Percentiles rank a stretch among this genome's conserved stretches.
These are phyloP conservation scores for Pythium sp. DNA, from an alignment of 352 stramenopile species.

Conservation along the genomic window DNA sequence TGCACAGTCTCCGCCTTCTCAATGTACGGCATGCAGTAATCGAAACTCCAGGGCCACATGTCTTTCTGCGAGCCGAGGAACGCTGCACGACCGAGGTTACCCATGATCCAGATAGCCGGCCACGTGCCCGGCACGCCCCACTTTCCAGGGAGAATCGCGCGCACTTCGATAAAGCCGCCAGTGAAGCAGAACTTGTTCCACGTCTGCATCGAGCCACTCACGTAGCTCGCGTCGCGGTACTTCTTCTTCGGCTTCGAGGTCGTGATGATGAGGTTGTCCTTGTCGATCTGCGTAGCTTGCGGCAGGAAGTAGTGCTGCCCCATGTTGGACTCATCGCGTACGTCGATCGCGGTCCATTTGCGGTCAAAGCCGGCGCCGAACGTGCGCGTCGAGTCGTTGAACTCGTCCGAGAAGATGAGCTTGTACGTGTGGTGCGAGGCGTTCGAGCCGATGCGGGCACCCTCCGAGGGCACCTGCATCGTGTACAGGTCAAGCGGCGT, in stretches of 20 bases:
- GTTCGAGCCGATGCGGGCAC: slow-evolving; percentile 28
- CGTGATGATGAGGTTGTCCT: slow-evolving; percentile 93
- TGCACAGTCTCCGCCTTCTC: slow-evolving; percentile 89
- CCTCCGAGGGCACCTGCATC: slow-evolving; percentile 37
- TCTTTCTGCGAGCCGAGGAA: slow-evolving; percentile 93
- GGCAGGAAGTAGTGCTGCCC: slow-evolving; percentile 97
- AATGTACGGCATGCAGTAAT: slow-evolving; percentile 81
- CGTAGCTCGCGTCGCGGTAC: slow-evolving; percentile 74
- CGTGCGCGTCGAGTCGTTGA: slow-evolving; percentile 90
- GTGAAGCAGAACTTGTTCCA: slow-evolving; percentile 99
- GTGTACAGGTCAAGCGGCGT: slow-evolving; percentile 58
- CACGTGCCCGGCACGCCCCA: slow-evolving; percentile 93
- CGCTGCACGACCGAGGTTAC: slow-evolving; percentile 95
- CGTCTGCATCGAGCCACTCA: slow-evolving; percentile 93
- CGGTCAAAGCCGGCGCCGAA: slow-evolving; percentile 95
- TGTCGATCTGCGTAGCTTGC: slow-evolving; percentile 89
- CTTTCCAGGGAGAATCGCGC: slow-evolving; percentile 93
- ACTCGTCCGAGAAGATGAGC: slow-evolving; percentile 97
- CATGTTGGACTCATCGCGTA: slow-evolving; percentile 93
- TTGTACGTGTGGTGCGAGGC: slow-evolving; percentile 52
- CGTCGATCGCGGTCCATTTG: slow-evolving; percentile 95
- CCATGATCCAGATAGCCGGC: slow-evolving; percentile 98
- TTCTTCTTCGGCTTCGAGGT: slow-evolving; percentile 83
- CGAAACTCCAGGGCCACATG: slow-evolving; percentile 97
- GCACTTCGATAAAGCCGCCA: slow-evolving; percentile 94